Evolutionary conservation across 2,329 filamentous ascomycete species (phyloP).

Genomic region (Westerdykella aurantiaca): DNA sequence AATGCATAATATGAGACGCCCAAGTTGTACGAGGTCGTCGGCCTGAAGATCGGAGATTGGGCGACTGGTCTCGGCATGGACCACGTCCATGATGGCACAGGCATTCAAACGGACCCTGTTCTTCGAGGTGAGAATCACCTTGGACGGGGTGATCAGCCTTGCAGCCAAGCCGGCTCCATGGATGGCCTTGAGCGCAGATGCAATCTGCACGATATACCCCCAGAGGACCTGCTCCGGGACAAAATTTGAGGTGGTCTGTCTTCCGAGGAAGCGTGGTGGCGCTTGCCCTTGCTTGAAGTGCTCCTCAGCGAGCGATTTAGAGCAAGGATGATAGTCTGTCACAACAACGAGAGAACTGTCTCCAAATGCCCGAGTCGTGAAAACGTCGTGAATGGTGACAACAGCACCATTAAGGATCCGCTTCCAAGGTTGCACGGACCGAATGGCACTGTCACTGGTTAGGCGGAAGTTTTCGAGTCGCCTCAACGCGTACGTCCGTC

Average conservation of each 20-base stretch:
- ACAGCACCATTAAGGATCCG: conserved; percentile 74
- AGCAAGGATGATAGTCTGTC: conserved; percentile 85
- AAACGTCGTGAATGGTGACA: conserved; percentile 83
- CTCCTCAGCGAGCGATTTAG: conserved; percentile 81
- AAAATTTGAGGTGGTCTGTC: conserved; percentile 33
- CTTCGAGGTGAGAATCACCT: conserved; percentile 84
- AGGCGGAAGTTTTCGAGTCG: conserved; percentile 84
- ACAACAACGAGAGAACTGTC: conserved; percentile 94
- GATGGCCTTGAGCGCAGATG: conserved; percentile 79
- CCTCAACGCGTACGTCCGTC: conserved; percentile 78
- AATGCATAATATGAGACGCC: conserved; percentile 75
- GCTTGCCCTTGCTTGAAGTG: conserved; percentile 51
- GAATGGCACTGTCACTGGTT: conserved; percentile 83
- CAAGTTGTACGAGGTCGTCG: conserved; percentile 80
- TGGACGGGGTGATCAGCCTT: conserved; percentile 77
- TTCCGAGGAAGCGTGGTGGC: conserved; percentile 34
- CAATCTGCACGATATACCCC: conserved; percentile 88
- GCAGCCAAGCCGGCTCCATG: conserved; percentile 77
- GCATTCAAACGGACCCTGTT: conserved; percentile 83
- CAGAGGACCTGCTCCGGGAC: conserved; percentile 70
- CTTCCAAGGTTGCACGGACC: conserved; percentile 83
- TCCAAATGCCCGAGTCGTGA: conserved; percentile 87
- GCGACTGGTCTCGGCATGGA: conserved; percentile 68
- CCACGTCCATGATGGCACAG: conserved; percentile 83
- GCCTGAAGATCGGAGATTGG: conserved; percentile 72